Evolutionary conservation across 1,139 yeast species (phyloP), one percentile per base, ranked within the genome.

Genomic region (Taphrina pruni): DNA sequence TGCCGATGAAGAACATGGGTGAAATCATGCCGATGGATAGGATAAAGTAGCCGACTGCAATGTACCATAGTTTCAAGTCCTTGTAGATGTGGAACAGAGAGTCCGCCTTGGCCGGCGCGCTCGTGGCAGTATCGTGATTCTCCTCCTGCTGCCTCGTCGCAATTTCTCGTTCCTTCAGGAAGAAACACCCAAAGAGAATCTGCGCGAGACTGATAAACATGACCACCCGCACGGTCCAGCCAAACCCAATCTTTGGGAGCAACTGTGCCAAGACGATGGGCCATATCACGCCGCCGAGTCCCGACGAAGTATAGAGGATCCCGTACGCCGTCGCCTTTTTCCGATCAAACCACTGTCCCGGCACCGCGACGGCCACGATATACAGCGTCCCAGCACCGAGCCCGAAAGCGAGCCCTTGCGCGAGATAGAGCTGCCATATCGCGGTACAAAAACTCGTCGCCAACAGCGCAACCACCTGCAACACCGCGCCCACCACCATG

Each of bases 261-360:
- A 83, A 73, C 8, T 75, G 74, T 39, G 80, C 76, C n/a, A 81
- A 76, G 2, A 79, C 80, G 70, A 82, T 78, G 1, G 86, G 85
- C 80, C 83, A 83, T 38, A 82, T 80, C 17, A 88, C 82, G 1
- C 91, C 91, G 0, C 90, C 92, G 6, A 83, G 77, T 8, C 89
- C 87, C 0, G 88, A 82, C 0, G 90, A 90, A 0, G 87, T 83
- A 0, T 87, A 82, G 0, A 85, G 84, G 1, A 87, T 72, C 2
- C 89, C 88, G 12, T 82, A 77, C 0, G 88, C 90, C 38, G 86
- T 76, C 0, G 87, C 85, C 70, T 89, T 80, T 71, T 79, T 82
- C 71, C 79, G 81, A 71, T 83, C 79, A 76, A 87, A 88, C 78
- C 84, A 88, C 65, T 71, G 52, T 71, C 73, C 66, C 69, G 70